phyloP scores from a whole-genome alignment of 805 yeast species.

The Saccharomycopsis guyanensis region DNA sequence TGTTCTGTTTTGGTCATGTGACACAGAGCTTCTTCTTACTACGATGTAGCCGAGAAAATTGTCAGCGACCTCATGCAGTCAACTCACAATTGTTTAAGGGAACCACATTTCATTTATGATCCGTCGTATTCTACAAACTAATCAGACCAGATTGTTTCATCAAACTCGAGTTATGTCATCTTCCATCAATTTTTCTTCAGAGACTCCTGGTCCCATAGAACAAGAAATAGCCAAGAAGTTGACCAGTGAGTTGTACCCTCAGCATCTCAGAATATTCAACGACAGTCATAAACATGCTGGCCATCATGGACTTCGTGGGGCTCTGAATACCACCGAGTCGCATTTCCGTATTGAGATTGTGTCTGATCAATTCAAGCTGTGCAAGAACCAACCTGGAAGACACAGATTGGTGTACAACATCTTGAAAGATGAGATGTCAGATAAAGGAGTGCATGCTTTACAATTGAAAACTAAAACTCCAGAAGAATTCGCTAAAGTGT shows the following conservation, averaged over 20 bases:
- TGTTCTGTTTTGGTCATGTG: no score
- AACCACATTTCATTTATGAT: no score
- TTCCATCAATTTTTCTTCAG: constrained; percentile 9
- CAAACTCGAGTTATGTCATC: not conserved
- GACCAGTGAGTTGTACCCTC: constrained; percentile 30
- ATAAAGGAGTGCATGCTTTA: constrained; percentile 76
- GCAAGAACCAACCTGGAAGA: constrained; percentile 55
- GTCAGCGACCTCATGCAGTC: no score
- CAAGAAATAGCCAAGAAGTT: constrained; percentile 16
- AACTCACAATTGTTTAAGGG: no score
- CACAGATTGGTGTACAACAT: constrained; percentile 69
- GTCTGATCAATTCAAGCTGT: constrained; percentile 57
- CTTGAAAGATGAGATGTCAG: constrained; percentile 63
- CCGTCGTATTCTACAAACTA: no score
- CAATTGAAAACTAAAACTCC: constrained; percentile 79
- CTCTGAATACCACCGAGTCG: constrained; percentile 64
- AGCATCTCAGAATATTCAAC: constrained; percentile 48
- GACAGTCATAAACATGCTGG: constrained; percentile 87
- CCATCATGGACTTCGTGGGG: constrained; percentile 75
- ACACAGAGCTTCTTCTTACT: no score
- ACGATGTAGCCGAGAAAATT: no score
- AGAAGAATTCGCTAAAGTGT: no score
- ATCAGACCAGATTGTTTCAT: not conserved
- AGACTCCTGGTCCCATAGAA: constrained; percentile 21
- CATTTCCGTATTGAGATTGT: constrained; percentile 75